Evolutionary conservation across 2,329 filamentous ascomycete species (phyloP).

Genomic region (Colletotrichum limetticola): DNA sequence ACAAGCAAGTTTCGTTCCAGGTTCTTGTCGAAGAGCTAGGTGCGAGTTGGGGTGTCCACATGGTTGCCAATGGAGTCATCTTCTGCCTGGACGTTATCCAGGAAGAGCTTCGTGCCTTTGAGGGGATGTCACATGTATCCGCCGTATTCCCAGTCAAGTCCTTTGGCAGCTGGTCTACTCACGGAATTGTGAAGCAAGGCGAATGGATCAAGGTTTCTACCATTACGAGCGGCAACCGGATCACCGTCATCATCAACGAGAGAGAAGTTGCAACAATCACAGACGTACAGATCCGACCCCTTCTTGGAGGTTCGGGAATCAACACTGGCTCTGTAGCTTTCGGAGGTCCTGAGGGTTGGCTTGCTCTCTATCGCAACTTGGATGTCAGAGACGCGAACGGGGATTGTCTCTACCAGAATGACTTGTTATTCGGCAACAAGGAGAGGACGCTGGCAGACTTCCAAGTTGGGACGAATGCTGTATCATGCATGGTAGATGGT

Average conservation of each 20-base stretch:
- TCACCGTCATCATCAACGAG: conserved; percentile 9
- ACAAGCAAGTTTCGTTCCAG: conserved; percentile 4
- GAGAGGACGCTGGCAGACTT: conserved; percentile 17
- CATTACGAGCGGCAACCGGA: background rate
- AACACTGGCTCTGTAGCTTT: conserved; percentile 28
- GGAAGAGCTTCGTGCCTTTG: conserved; percentile 8
- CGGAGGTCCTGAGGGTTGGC: conserved; percentile 26
- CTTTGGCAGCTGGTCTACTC: conserved; percentile 17
- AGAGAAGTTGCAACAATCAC: conserved; percentile 6
- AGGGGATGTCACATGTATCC: conserved; percentile 18
- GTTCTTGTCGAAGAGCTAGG: conserved; percentile 12
- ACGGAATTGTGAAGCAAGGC: background rate
- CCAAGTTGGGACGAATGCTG: conserved; percentile 21
- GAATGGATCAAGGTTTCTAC: conserved; percentile 10
- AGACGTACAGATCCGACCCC: conserved; percentile 10
- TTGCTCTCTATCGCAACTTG: conserved; percentile 5
- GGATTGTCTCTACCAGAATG: conserved; percentile 9
- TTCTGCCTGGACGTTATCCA: conserved; percentile 20
- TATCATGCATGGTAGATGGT: conserved; percentile 28
- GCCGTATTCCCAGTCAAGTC: conserved; percentile 17
- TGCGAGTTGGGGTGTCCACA: conserved; percentile 31
- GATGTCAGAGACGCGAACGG: background rate
- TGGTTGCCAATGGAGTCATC: conserved; percentile 31
- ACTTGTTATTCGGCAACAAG: background rate
- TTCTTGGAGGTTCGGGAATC: conserved; percentile 12